phyloP scores from a whole-genome alignment of 352 stramenopile genomes.

The Salisapilia sapeloensis region DNA sequence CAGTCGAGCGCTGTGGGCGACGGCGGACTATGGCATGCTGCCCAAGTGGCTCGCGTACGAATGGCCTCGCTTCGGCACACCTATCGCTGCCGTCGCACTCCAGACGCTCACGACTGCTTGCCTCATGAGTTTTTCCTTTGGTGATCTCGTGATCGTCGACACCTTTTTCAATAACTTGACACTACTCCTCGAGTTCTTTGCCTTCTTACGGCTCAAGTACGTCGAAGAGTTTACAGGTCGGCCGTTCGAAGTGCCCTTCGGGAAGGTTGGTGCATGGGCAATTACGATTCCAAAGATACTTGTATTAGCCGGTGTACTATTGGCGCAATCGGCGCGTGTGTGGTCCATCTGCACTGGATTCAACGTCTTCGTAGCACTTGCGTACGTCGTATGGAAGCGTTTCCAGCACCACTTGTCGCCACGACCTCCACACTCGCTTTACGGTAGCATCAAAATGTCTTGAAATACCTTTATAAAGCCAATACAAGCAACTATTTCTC shows the following conservation, averaged over 20 bases:
- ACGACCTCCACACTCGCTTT: too few relatives aligned
- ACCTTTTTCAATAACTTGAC: constrained; percentile 84
- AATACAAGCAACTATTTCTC: too few relatives aligned
- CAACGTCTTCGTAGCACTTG: constrained; percentile 32
- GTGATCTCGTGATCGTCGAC: constrained; percentile 65
- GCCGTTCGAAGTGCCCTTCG: constrained; percentile 58
- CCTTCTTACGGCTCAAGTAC: constrained; percentile 74
- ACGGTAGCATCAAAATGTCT: too few relatives aligned
- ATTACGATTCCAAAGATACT: constrained; percentile 73
- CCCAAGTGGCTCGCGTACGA: constrained; percentile 34
- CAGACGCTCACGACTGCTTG: constrained; percentile 54
- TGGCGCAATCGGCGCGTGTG: constrained; percentile 41
- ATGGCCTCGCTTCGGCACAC: constrained; percentile 61
- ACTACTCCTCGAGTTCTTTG: constrained; percentile 68
- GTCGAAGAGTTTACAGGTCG: constrained; percentile 51
- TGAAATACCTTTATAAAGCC: too few relatives aligned
- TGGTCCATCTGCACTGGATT: constrained; percentile 61
- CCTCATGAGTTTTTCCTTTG: constrained; percentile 78
- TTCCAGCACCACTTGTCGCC: too few relatives aligned
- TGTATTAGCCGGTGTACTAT: constrained; percentile 49
- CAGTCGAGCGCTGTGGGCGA: constrained; percentile 63
- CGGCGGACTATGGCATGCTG: constrained; percentile 77
- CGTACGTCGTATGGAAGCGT: constrained; percentile 48
- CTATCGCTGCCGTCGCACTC: constrained; percentile 57
- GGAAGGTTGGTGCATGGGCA: constrained; percentile 42